Evolutionary conservation across 2,329 filamentous ascomycete species (phyloP), one percentile per base, ranked within the genome.

Genomic region (Tympanopsis confertula): DNA sequence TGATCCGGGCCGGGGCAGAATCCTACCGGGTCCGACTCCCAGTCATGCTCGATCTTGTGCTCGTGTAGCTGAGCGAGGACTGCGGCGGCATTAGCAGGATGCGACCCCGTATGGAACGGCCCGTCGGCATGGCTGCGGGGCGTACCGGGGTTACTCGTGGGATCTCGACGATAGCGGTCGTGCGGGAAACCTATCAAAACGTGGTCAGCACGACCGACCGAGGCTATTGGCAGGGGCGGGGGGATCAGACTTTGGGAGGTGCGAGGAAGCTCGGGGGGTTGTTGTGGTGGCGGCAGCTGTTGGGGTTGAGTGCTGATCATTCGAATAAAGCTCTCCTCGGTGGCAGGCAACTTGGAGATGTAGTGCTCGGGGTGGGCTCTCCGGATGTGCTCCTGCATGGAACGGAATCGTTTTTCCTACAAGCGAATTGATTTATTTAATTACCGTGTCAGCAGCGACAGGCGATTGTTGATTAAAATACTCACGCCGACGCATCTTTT

Each of bases 321-420:
- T 58, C 94, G 71, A 54, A 84, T 68, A 63, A 98, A 95, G 78
- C 87, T 95, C 65, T 96, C 89, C 62, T 95, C 89, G 50, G 89
- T 98, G 36, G 91, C 91, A 48, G 91, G 89, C 50, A 96, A 82
- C 74, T 96, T 95, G 37, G 91, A 81, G 51, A 98, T 94, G 65
- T 96, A 96, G 60, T 95, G 83, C 59, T 94, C 87, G 44, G 89
- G 88, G 58, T 98, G 91, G 48, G 91, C 89, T 60, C 91, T 82
- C 52, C 91, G 86, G 54, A 98, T 96, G 57, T 98, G 91, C 73
- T 98, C 91, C 65, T 96, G 91, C 86, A 98, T 96, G 45, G 89
- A 96, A 60, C 91, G 87, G 66, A 88, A 98, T 50, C 86, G 77
- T 64, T 94, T 94, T 68, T 93, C 86, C 86, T 93, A 62, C 58